Percentiles rank a stretch among this genome's conserved stretches.
Conservation (phyloP, 2,329 filamentous ascomycete genomes). For the Lasiodiplodia gonubiensis region DNA sequence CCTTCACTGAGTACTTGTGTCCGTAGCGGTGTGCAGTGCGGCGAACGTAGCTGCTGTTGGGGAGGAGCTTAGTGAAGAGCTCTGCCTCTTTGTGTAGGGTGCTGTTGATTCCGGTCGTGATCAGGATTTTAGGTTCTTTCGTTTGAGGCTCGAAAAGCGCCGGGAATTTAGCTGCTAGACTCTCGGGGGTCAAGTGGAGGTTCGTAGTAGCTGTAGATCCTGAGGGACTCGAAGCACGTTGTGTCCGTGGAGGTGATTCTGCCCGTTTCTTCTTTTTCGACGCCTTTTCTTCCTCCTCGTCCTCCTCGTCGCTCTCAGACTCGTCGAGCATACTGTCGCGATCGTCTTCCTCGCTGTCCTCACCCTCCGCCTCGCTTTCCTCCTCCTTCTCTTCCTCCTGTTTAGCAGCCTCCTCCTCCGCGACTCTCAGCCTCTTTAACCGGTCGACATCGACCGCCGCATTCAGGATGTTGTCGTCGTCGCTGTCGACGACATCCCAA, state of each 20-base stretch:
- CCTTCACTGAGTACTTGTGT: constrained; percentile 89
- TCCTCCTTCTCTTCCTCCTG: constrained; percentile 53
- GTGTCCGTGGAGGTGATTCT: constrained; percentile 47
- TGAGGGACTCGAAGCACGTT: constrained; percentile 60
- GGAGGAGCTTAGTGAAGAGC: constrained; percentile 80
- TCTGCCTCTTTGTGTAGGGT: constrained; percentile 84
- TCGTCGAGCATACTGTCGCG: constrained; percentile 80
- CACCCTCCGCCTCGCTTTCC: constrained; percentile 59
- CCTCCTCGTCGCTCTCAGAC: constrained; percentile 49
- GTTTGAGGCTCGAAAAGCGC: constrained; percentile 60
- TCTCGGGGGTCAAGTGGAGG: constrained; percentile 65
- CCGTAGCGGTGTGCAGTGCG: constrained; percentile 82
- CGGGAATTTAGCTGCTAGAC: constrained; percentile 66
- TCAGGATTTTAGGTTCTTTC: constrained; percentile 78
- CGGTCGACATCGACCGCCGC: constrained; percentile 52
- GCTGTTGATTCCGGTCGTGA: constrained; percentile 90
- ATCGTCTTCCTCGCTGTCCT: constrained; percentile 62
- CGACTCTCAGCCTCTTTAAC: constrained; percentile 30
- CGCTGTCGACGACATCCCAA: constrained; percentile 31
- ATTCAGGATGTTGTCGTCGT: constrained; percentile 40
- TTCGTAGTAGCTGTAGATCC: constrained; percentile 63
- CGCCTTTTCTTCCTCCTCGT: constrained; percentile 39
- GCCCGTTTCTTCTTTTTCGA: constrained; percentile 10
- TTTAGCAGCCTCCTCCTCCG: constrained; percentile 27
- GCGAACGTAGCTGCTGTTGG: constrained; percentile 79